phyloP scores from a whole-genome alignment of 1,139 yeast species.

The Blastobotrys arbuscula region DNA sequence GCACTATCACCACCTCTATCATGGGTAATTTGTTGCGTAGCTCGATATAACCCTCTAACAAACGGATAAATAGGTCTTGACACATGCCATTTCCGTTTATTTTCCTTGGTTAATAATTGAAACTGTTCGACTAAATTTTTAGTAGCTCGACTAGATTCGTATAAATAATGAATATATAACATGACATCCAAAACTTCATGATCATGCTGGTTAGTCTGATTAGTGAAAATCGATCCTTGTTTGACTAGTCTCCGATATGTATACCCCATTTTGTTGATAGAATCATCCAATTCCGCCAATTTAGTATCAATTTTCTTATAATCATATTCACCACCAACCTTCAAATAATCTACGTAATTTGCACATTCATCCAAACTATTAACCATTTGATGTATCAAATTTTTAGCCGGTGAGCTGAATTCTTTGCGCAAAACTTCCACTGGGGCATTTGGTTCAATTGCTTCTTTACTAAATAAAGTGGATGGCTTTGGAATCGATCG shows the following conservation, averaged over 20 bases:
- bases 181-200: slow-evolving; percentile 21
- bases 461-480: slow-evolving; percentile 18
- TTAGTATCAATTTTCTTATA: not conserved
- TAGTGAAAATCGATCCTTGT: slow-evolving; percentile 5
- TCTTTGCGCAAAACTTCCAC: not conserved
- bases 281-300: slow-evolving; percentile 7
- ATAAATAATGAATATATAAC: slow-evolving; percentile 21
- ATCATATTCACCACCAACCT: slow-evolving; percentile 11
- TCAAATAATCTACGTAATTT: slow-evolving; percentile 6
- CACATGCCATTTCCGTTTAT: slow-evolving; percentile 31
- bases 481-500: slow-evolving; percentile 38
- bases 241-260: slow-evolving; percentile 13
- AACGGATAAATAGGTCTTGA: slow-evolving; percentile 39
- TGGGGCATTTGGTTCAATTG: slow-evolving; percentile 2
- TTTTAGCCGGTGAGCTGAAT: slow-evolving; percentile 3
- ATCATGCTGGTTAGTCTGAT: slow-evolving; percentile 1
- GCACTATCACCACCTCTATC: slow-evolving; percentile 46
- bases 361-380: slow-evolving; percentile 4
- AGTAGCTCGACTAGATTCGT: slow-evolving; percentile 20
- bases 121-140: slow-evolving; percentile 5
- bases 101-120: not conserved
- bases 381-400: slow-evolving; percentile 4
- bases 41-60: slow-evolving; percentile 37
- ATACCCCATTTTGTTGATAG: slow-evolving; percentile 12
- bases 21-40: slow-evolving; percentile 40